Evolutionary conservation across 1,284 basidiomycete genomes (phyloP).

Genomic region (Ganoderma sinense): DNA sequence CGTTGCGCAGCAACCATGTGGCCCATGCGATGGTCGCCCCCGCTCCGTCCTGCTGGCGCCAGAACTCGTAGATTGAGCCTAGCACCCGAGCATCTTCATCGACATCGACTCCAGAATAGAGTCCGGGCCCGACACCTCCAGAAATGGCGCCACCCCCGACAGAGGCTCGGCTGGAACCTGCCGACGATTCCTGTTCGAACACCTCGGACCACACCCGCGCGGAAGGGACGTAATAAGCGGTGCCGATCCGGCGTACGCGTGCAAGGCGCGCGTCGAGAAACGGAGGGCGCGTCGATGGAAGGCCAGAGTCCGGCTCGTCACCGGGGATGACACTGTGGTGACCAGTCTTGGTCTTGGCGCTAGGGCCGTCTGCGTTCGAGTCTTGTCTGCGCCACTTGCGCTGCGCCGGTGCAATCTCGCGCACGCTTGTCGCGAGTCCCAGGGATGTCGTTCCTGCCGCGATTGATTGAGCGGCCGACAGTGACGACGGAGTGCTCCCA

Average conservation of each 20-base stretch:
- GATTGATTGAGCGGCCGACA: not conserved
- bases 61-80: constrained; percentile 48
- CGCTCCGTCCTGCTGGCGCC: constrained; percentile 48
- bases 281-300: not conserved
- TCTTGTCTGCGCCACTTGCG: constrained; percentile 1
- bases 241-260: constrained; percentile 50
- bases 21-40: constrained; percentile 55
- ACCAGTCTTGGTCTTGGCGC: not conserved
- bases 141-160: not conserved
- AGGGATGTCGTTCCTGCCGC: not conserved
- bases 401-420: constrained; percentile 10
- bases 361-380: not conserved
- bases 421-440: constrained; percentile 17
- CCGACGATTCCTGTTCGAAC: constrained; percentile 43
- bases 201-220: constrained; percentile 53
- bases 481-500: not conserved
- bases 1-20: constrained; percentile 51
- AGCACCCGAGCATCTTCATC: constrained; percentile 43
- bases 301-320: not conserved
- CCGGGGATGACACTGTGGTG: not conserved
- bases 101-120: constrained; percentile 18
- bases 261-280: constrained; percentile 37
- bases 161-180: not conserved
- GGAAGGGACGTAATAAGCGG: constrained; percentile 51
- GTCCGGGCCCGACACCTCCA: not conserved